Evolutionary conservation across 495 filamentous ascomycete genomes (phyloP), one percentile per base, ranked within the genome.

Genomic region (Penicillium waksmanii): DNA sequence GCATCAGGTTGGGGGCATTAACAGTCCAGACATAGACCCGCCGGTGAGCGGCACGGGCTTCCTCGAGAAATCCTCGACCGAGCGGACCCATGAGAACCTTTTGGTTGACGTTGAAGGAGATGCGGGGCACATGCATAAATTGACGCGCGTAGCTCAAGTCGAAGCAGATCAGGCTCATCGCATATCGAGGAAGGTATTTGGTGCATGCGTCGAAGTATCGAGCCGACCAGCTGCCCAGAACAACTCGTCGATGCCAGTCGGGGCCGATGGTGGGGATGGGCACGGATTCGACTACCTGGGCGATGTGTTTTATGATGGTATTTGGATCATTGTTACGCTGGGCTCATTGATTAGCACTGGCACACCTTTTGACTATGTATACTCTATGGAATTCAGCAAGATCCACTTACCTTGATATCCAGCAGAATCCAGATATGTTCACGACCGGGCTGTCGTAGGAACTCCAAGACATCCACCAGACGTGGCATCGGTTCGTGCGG

Each of bases 11-110:
- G 53, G 82, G 81, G 3, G 87, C 84, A 62, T 97, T 96, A 19
- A 96, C 90, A 0, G 94, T 97, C 93, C 93, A 98, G 1, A 84
- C 77, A 65, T 85, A 89, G 8, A 97, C 72, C 12, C 80, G 78
- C 18, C 89, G 82, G 17, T 77, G 76, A 6, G 76, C 71, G 53
- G 72, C 68, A 44, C 78, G 78, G 9, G 81, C 81, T 19, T 90
- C 84, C 2, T 80, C 78, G 12, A 91, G 55, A 74, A 97, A 95
- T 2, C 70, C 71, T 9, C 73, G 58, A 1, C 92, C 90, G 15
- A 78, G 56, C 0, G 88, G 87, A 0, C 86, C 83, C 50, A 91
- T 81, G 44, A 96, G 78, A 34, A 83, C 68, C 40, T 80, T 74
- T 56, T 87, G 84, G 25, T 90, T 68, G 66, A 96, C 80, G 75